These are phyloP conservation scores for Spizellomyces punctatus DNA, from an alignment of 192 early-diverging fungal genomes.

Conservation along the genomic window DNA sequence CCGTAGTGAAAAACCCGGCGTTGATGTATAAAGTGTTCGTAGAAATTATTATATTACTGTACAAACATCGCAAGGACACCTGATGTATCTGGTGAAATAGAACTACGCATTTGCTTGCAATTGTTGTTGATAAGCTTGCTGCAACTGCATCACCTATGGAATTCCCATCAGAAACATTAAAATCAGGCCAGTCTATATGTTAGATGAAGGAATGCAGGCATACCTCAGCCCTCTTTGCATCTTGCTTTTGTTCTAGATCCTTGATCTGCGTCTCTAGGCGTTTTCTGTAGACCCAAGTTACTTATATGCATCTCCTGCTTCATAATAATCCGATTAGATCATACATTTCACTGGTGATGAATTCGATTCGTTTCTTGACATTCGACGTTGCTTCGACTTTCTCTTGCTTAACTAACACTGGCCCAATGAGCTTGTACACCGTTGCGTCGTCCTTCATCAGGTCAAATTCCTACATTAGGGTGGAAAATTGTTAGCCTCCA, in stretches of 20 bases:
- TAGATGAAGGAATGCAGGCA: not conserved
- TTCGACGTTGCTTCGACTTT: constrained; percentile 80
- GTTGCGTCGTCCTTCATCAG: constrained; percentile 76
- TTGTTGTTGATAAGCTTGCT: constrained; percentile 28
- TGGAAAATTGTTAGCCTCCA: not conserved
- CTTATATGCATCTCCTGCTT: not conserved
- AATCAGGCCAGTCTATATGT: not conserved
- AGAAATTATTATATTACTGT: no score
- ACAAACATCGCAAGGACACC: not conserved
- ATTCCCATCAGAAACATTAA: not conserved
- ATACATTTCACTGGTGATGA: constrained; percentile 86
- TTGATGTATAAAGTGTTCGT: no score
- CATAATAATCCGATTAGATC: constrained; percentile 17
- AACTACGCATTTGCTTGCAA: no score
- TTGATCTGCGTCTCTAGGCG: constrained; percentile 81
- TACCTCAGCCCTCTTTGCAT: constrained; percentile 82
- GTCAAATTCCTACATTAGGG: constrained; percentile 76
- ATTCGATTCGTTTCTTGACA: constrained; percentile 93
- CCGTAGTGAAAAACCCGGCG: no score
- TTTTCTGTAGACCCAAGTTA: constrained; percentile 51
- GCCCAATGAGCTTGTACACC: constrained; percentile 96
- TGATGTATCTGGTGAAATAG: constrained; percentile 3
- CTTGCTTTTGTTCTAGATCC: constrained; percentile 80
- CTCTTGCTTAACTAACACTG: constrained; percentile 94
- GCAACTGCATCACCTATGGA: constrained; percentile 21